These are phyloP conservation scores for Penicillium antarcticum DNA, from an alignment of 495 filamentous ascomycete species.

Conservation along the genomic window DNA sequence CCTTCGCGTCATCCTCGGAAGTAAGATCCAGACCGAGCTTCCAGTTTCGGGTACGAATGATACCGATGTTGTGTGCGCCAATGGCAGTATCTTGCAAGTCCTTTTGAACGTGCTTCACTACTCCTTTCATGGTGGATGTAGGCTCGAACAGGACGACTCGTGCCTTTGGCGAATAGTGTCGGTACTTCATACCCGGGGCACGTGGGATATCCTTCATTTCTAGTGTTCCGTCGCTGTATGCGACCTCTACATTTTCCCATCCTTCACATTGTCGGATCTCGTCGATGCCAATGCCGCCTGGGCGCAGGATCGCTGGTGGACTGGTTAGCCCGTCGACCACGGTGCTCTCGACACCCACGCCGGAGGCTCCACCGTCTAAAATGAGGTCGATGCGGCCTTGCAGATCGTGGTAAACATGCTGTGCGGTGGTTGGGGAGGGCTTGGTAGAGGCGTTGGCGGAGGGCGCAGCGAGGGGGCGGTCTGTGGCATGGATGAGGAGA, in stretches of 20 bases:
- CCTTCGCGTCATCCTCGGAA: slow-evolving; percentile 21
- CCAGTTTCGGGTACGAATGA: slow-evolving; percentile 48
- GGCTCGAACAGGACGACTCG: slow-evolving; percentile 78
- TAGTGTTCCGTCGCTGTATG: slow-evolving; percentile 62
- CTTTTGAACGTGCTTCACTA: slow-evolving; percentile 30
- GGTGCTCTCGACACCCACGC: slow-evolving; percentile 92
- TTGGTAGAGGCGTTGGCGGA: slow-evolving; percentile 92
- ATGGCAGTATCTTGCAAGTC: slow-evolving; percentile 37
- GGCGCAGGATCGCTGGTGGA: slow-evolving; percentile 79
- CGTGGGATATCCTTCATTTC: slow-evolving; percentile 56
- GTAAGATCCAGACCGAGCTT: slow-evolving; percentile 29
- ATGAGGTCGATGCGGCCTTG: slow-evolving; percentile 81
- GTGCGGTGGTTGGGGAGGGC: slow-evolving; percentile 83
- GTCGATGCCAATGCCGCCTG: slow-evolving; percentile 89
- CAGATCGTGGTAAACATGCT: slow-evolving; percentile 85
- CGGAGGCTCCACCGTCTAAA: slow-evolving; percentile 81
- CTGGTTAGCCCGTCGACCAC: slow-evolving; percentile 85
- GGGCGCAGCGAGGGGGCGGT: slow-evolving; percentile 83
- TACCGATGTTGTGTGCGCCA: slow-evolving; percentile 42
- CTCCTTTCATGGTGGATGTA: slow-evolving; percentile 30
- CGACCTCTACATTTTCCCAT: slow-evolving; percentile 74
- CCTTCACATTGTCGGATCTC: slow-evolving; percentile 68
- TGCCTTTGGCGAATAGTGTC: slow-evolving; percentile 92
- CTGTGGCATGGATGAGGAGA: slow-evolving; percentile 72
- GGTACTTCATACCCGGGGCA: slow-evolving; percentile 98